A percentile compares a stretch with the other conserved stretches of the same genome.
These are phyloP conservation scores for Capronia epimyces DNA, from an alignment of 2,329 filamentous ascomycete species.

Conservation along the genomic window DNA sequence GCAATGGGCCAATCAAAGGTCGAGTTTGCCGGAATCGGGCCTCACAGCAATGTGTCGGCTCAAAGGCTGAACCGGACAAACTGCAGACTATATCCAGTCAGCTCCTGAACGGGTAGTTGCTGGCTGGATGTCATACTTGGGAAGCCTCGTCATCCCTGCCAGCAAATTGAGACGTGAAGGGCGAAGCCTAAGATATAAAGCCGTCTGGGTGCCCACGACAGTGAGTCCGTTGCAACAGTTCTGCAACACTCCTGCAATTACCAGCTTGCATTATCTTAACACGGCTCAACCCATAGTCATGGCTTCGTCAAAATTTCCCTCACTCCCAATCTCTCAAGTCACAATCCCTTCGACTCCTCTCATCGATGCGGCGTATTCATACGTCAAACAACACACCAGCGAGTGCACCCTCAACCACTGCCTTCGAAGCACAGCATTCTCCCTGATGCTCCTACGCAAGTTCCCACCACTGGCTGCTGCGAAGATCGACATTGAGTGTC, in stretches of 20 bases:
- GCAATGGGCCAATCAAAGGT: background rate
- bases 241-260: too few species aligned
- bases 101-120: too few species aligned
- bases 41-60: background rate
- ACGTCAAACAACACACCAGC: constrained; percentile 17
- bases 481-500: constrained; percentile 30
- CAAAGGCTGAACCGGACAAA: too few species aligned
- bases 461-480: constrained; percentile 11
- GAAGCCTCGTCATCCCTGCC: too few species aligned
- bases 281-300: background rate
- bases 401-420: constrained; percentile 19
- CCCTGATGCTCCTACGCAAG: constrained; percentile 37
- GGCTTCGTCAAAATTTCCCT: constrained; percentile 17
- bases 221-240: too few species aligned
- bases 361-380: constrained; percentile 13
- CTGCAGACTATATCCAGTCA: too few species aligned
- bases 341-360: constrained; percentile 27
- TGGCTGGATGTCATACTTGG: too few species aligned
- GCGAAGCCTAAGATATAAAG: too few species aligned
- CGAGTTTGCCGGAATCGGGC: background rate
- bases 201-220: too few species aligned
- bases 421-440: constrained; percentile 30
- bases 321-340: constrained; percentile 39
- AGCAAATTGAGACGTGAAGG: too few species aligned
- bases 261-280: background rate